Base-by-base conservation (phyloP, 805 yeast genomes). In the Kluyveromyces wickerhamii region DNA sequence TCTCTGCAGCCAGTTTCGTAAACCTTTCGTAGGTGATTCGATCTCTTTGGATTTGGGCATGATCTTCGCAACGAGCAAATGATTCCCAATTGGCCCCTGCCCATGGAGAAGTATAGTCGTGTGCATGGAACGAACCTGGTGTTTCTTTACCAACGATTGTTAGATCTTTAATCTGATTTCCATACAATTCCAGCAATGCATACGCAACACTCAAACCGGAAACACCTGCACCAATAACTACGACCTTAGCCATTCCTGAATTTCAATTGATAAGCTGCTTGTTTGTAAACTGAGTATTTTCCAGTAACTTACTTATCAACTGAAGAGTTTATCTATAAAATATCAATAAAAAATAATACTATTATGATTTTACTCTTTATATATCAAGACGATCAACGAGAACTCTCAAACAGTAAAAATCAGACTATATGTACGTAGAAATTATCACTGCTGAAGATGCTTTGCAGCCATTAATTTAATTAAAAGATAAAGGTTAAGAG, bases 141-240 rank as follows among this genome's bases (percentile, higher is more conserved):
- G 77, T 50, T 41, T 68, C 58, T 18, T 60, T 54, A 1, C 69
- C 69, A 2, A 72, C 45, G 17, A 72, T 55, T 2, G 67, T 58
- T 5, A 71, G 69, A 12, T 38, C 41, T 24, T 36, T 21, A 16
- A 49, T 42, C 21, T 32, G 16, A 15, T 57, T 54, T 41, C 68
- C 63, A 4, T 65, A 67, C 22, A 56, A 50, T 34, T 61, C 51
- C 1, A 68, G 45, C 4, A 74, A 57, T 16, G 59, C 54, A 17
- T 60, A 50, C 1, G 80, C 77, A 18, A 66, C 52, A 2, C 79
- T 73, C 21, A 74, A 52, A 2, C 80, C 80, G 10, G 72, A 60
- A 37, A 83, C 80, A 34, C 94, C 94, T 3, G 94, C 92, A 3
- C 89, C 83, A 22, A 83, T 60, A n/a, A 81, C 92, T 21, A 73